Base-by-base conservation (phyloP, 805 yeast species). In the Wickerhamomyces sydowiorum region DNA sequence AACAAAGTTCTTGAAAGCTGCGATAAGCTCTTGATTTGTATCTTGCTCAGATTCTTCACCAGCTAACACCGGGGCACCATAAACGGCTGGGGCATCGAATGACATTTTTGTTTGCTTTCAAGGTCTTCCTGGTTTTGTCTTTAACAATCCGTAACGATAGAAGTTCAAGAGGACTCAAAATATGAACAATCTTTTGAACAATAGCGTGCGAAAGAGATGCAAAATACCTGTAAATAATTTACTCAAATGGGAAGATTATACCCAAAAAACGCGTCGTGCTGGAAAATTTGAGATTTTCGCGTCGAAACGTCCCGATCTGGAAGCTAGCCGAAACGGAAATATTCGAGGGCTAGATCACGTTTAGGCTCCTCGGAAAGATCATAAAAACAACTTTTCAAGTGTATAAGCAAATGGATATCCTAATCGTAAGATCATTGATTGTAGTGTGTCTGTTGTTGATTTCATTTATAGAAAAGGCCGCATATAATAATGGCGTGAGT, bases 21-120 rank as follows among this genome's bases (percentile, higher is more conserved):
- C 80, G 54, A 80, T 75, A 53, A 84, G 73, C 61, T 83, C 93
- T 41, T 81, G 78, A 60, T 73, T 74, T 39, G 82, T 72, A 49
- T 74, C 81, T 47, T 80, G 85, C 18, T 74, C 73, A 2, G 79
- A 70, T 19, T 82, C 78, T 49, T 84, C 90, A 15, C 93, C 91
- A n/a, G 93, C 91, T 42, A 88, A 74, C 30, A 88, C 96, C 18
- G 83, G 82, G 4, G 97, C 90, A 37, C 82, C 72, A 56, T 74
- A 85, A 3, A 76, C 69, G 42, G 80, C 90, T 15, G 86, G 76
- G 33, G 57, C 51, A 32, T 57, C 60, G 31, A 48, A 54, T 15
- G 59, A 54, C 59, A 56, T 56, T 28, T 20, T 29, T 5, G 20
- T 17, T 12, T 14, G 20, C 10, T 28, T n/a, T n/a, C n/a, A n/a